Evolutionary conservation across 306 rosid genomes (phyloP).

Genomic region (cucumber (Cucumis sativus)): DNA sequence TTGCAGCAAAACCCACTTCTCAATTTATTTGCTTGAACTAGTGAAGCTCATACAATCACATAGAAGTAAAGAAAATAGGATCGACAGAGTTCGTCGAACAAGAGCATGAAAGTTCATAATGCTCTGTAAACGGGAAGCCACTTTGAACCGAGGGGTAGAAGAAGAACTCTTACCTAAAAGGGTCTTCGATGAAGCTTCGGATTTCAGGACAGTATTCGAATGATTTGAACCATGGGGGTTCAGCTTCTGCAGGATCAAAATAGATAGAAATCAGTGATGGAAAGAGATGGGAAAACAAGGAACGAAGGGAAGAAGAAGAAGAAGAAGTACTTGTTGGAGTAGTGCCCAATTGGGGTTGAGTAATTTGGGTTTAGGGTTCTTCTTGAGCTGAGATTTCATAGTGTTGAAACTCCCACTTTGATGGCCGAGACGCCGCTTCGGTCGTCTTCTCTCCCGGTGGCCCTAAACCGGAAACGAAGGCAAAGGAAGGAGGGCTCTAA

Average conservation of each 20-base stretch:
- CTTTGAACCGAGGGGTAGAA: not conserved
- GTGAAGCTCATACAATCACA: not conserved
- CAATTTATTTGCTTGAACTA: not conserved
- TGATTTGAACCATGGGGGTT: conserved; percentile 30
- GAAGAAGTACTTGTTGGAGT: conserved; percentile 39
- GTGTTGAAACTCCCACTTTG: not conserved
- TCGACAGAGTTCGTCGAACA: not conserved
- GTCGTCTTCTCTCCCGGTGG: not conserved
- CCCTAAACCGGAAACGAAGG: not conserved
- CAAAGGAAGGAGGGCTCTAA: no score
- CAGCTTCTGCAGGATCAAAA: conserved; percentile 40
- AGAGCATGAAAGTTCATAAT: not conserved
- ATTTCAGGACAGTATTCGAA: conserved; percentile 23
- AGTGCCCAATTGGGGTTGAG: conserved; percentile 81
- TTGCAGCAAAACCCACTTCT: not conserved
- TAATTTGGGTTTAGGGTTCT: conserved; percentile 25
- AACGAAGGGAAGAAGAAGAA: conserved; percentile 1
- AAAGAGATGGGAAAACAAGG: not conserved
- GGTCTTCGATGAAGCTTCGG: conserved; percentile 17
- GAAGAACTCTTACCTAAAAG: conserved; percentile 37
- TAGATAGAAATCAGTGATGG: not conserved
- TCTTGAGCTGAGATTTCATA: conserved; percentile 39
- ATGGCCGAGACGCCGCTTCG: not conserved
- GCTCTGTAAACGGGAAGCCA: not conserved
- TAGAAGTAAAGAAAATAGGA: not conserved